Base-by-base conservation (phyloP, 2,329 filamentous ascomycete species). In the Fusarium papillatum region DNA sequence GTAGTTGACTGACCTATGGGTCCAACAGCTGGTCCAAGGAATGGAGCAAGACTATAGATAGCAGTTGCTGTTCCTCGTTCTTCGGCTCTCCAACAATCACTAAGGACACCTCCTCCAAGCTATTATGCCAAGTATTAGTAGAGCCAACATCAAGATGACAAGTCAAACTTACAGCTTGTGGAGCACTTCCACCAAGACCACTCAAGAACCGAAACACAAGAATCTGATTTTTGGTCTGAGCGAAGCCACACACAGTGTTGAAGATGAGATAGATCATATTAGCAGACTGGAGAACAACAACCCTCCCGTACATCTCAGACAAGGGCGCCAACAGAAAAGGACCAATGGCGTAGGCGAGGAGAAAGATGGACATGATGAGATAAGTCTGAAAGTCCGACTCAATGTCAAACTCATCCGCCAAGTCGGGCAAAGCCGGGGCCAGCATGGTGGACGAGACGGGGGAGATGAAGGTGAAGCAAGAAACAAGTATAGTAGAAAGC, bases 351-450 rank as follows among this genome's bases (percentile, higher is more conserved):
- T 88, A 88, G 64, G 90, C 90, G 0, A 92, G 85, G 5, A 93
- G 85, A 80, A 91, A 91, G 43, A 93, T 87, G 1, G 90, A 91
- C 64, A 92, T 85, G 73, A 90, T 85, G 61, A 93, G 88, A 7
- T 46, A 90, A 67, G 79, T 87, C 50, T 86, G 81, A 34, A 89
- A 83, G 7, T 78, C 82, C 10, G 83, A 83, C 1, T 78, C 80
- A 62, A 90, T 86, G 29, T 85, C 69, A 39, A 90, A 83, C 19
- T 90, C 87, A 2, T 81, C 77, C 1, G 84, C 83, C 24, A 90
- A 84, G 7, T 83, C 80, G 6, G 81, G 73, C 14, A 90, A 77
- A 1, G 86, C 88, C 0, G 89, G 89, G 0, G 88, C 86, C 4
- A 90, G 80, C 88, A 85, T 85, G 8, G 83, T 89, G 1, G 88